phyloP scores from a whole-genome alignment of 2,329 filamentous ascomycete genomes.

The Colletotrichum nymphaeae region DNA sequence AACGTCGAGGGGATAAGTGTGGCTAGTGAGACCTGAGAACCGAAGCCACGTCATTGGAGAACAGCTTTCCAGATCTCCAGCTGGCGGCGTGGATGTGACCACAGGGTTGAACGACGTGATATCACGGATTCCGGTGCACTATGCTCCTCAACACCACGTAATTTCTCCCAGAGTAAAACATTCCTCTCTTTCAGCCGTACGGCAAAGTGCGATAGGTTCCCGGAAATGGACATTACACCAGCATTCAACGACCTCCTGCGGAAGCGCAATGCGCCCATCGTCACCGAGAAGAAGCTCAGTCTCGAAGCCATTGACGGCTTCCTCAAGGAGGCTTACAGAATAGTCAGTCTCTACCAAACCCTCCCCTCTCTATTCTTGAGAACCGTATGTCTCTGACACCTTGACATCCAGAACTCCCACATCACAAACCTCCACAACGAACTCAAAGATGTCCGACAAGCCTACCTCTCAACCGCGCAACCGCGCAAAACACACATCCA shows the following conservation, averaged over 20 bases:
- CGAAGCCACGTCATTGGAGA: conserved; percentile 36
- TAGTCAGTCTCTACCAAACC: conserved; percentile 66
- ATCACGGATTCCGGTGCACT: background rate
- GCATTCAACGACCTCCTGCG: conserved; percentile 76
- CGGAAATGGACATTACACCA: conserved; percentile 73
- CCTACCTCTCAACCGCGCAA: conserved; percentile 87
- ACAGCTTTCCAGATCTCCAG: conserved; percentile 22
- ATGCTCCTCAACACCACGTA: background rate
- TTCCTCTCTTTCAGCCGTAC: too few relatives aligned
- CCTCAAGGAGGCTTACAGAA: conserved; percentile 92
- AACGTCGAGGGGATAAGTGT: background rate
- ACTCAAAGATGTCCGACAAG: conserved; percentile 84
- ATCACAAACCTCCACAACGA: conserved; percentile 84
- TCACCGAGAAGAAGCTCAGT: conserved; percentile 53
- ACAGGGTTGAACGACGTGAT: background rate
- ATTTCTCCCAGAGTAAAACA: background rate
- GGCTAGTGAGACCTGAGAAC: background rate
- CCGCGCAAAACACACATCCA: conserved; percentile 67
- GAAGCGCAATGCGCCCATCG: conserved; percentile 64
- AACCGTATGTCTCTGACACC: background rate
- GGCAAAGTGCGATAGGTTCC: background rate
- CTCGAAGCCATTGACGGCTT: conserved; percentile 80
- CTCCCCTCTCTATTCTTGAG: background rate
- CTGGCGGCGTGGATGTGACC: conserved; percentile 1
- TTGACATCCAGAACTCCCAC: conserved; percentile 76